These are phyloP conservation scores for Nicotiana sylvestris DNA, from an alignment of 257 asterid genomes.

Conservation along the genomic window DNA sequence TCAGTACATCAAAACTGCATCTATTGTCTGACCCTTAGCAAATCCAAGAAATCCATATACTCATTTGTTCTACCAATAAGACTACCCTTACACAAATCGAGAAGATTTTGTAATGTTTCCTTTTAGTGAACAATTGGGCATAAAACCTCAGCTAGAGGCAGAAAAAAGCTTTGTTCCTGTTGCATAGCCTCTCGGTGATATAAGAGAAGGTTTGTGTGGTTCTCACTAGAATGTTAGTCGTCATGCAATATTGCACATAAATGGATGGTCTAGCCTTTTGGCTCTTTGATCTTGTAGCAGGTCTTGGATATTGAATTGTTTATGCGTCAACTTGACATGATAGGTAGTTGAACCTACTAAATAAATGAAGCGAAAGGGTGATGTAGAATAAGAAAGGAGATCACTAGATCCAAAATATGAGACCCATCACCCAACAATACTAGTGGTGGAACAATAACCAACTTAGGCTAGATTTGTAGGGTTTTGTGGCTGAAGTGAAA, in stretches of 20 bases:
- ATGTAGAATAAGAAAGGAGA: slow-evolving; percentile 2
- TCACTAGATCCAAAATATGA: neutral
- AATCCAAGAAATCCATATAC: too few relatives aligned
- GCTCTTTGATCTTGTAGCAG: neutral
- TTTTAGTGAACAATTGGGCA: neutral
- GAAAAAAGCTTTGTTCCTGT: neutral
- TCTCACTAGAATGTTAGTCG: neutral
- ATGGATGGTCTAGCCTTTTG: neutral
- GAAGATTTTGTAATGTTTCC: too few relatives aligned
- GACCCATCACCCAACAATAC: too few relatives aligned
- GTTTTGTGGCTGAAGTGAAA: neutral
- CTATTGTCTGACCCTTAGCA: too few relatives aligned
- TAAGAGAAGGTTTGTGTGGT: neutral
- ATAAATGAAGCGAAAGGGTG: neutral
- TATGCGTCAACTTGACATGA: neutral
- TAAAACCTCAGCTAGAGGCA: neutral
- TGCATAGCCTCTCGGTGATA: neutral
- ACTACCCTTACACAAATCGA: too few relatives aligned
- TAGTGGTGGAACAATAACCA: neutral
- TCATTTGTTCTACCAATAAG: too few relatives aligned
- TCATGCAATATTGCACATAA: neutral
- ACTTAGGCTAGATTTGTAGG: neutral
- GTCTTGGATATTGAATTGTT: neutral
- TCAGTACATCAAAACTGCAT: too few relatives aligned
- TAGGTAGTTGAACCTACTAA: neutral